A percentile compares a stretch with the other conserved stretches of the same genome.
Evolutionary conservation across 2,329 filamentous ascomycete species (phyloP).

Genomic region (Diaporthe destruens): DNA sequence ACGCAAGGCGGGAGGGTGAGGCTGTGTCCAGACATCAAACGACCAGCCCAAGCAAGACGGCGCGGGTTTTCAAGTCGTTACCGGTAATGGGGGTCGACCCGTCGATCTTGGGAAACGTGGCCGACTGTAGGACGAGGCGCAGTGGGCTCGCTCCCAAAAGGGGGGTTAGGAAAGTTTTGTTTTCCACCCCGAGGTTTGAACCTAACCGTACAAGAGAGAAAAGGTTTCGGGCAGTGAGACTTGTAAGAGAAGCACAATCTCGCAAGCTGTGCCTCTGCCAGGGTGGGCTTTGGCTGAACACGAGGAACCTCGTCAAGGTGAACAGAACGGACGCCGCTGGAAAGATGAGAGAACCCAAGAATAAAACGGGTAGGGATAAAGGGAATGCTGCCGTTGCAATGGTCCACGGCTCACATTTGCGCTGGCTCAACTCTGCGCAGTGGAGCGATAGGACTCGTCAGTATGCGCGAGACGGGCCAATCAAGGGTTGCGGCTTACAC

Average conservation of each 20-base stretch:
- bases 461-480: slow-evolving; percentile 34
- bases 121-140: slow-evolving; percentile 17
- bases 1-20: slow-evolving; percentile 6
- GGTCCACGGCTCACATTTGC: slow-evolving; percentile 19
- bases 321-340: neutral
- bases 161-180: slow-evolving; percentile 6
- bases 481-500: slow-evolving; percentile 29
- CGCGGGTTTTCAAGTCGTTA: slow-evolving; percentile 15
- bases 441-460: slow-evolving; percentile 31
- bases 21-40: slow-evolving; percentile 31
- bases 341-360: neutral
- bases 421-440: slow-evolving; percentile 32
- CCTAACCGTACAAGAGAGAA: slow-evolving; percentile 1
- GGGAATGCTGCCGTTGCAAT: slow-evolving; percentile 20
- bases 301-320: neutral
- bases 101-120: slow-evolving; percentile 22
- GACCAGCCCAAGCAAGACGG: slow-evolving; percentile 17
- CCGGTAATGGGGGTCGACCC: slow-evolving; percentile 19
- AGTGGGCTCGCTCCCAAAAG: neutral
- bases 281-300: neutral
- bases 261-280: slow-evolving; percentile 16
- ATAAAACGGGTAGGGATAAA: neutral
- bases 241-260: slow-evolving; percentile 5
- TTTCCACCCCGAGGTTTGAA: slow-evolving; percentile 24
- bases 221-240: slow-evolving; percentile 30